phyloP scores from a whole-genome alignment of 139 green algal species.

The Eudorina sp. region DNA sequence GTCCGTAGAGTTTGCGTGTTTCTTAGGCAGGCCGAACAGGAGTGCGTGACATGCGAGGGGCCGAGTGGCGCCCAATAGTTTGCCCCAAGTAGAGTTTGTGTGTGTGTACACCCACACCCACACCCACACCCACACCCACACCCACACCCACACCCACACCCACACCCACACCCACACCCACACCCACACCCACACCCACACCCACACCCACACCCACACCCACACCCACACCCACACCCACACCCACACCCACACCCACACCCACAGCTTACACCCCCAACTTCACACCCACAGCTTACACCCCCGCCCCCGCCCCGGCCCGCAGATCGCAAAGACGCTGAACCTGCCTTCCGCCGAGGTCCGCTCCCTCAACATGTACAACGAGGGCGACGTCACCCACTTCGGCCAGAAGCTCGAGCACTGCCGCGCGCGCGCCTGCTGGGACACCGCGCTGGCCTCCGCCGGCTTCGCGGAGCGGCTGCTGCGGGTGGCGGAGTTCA shows the following conservation, averaged over 20 bases:
- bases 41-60: no score
- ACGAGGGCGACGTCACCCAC: slow-evolving; percentile 84
- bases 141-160: no score
- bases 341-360: slow-evolving; percentile 45
- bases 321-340: slow-evolving; percentile 51
- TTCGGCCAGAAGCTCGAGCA: slow-evolving; percentile 78
- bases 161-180: no score
- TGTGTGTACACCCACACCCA: no score
- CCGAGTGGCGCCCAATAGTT: no score
- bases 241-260: not conserved
- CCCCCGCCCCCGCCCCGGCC: not conserved
- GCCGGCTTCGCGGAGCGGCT: slow-evolving; percentile 53
- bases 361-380: slow-evolving; percentile 78
- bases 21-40: no score
- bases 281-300: not conserved
- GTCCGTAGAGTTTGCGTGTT: no score
- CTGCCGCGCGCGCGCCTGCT: slow-evolving; percentile 69
- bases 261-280: not conserved
- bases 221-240: not conserved
- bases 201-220: no score
- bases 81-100: no score
- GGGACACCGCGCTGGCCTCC: slow-evolving; percentile 58
- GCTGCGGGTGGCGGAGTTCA: slow-evolving; percentile 76
- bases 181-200: no score
- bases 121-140: no score